Evolutionary conservation across 176 grass and related monocot genomes (phyloP).

Genomic region (Carex parvula): DNA sequence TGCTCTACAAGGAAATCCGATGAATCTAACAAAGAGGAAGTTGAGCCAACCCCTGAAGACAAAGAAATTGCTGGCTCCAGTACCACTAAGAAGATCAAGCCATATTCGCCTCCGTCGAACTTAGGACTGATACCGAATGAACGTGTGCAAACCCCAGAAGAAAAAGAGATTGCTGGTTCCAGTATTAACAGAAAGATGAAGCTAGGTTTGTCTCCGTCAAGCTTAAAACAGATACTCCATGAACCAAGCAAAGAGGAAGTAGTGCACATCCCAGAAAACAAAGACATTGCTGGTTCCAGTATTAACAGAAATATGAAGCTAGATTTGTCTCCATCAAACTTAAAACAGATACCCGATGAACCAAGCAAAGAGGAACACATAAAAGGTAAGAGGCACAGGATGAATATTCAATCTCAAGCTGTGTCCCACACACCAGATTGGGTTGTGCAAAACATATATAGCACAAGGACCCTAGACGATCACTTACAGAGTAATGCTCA

Average conservation of each 20-base stretch:
- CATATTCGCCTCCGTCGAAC: not conserved
- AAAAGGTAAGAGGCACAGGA: conserved; percentile 12
- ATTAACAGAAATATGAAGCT: not conserved
- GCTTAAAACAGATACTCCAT: not conserved
- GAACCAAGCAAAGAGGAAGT: not conserved
- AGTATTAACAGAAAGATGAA: not conserved
- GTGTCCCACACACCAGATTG: not conserved
- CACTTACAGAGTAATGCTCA: not conserved
- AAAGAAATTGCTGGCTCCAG: not conserved
- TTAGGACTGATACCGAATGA: not conserved
- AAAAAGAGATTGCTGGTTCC: conserved; percentile 2
- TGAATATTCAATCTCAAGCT: conserved; percentile 4
- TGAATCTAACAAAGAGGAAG: not conserved
- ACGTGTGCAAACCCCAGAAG: not conserved
- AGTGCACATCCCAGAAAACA: not conserved
- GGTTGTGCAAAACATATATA: not conserved
- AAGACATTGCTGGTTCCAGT: not conserved
- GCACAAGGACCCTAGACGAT: not conserved
- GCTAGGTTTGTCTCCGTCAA: not conserved
- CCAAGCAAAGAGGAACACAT: conserved; percentile 1
- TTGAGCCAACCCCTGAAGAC: not conserved
- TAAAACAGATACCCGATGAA: not conserved
- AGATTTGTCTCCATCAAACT: not conserved
- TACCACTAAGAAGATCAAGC: not conserved
- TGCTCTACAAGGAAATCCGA: not conserved